Conservation (phyloP, 2,329 filamentous ascomycete genomes). For the Apiospora kogelbergensis region DNA sequence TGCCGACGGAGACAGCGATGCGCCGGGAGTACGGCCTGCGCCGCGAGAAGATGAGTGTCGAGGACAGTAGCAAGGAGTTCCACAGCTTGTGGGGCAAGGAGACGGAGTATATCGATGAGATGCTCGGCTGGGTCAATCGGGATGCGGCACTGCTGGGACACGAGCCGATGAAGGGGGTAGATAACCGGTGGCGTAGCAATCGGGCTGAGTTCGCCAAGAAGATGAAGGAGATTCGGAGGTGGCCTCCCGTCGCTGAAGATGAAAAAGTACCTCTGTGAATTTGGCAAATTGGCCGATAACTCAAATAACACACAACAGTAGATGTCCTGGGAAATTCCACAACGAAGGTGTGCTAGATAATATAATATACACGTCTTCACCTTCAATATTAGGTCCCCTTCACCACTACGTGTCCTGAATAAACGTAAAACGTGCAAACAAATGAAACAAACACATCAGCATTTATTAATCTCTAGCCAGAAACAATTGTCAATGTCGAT, state of each 20-base stretch:
- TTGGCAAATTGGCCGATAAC: too few relatives aligned
- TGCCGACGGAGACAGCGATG: slow-evolving; percentile 42
- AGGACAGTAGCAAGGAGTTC: slow-evolving; percentile 31
- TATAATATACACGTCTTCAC: too few relatives aligned
- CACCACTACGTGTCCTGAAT: too few relatives aligned
- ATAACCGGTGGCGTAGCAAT: slow-evolving; percentile 29
- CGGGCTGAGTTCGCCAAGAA: background rate
- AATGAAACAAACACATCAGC: too few relatives aligned
- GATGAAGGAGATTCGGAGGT: slow-evolving; percentile 1
- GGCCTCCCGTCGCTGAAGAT: background rate
- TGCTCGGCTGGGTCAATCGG: slow-evolving; percentile 28
- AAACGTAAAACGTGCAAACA: too few relatives aligned
- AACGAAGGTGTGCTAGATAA: too few relatives aligned
- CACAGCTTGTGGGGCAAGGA: slow-evolving; percentile 36
- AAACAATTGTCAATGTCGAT: too few relatives aligned
- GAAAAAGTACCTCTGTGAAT: too few relatives aligned
- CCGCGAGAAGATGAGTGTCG: slow-evolving; percentile 13
- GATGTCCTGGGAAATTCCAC: too few relatives aligned
- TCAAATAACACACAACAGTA: too few relatives aligned
- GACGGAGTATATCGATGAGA: slow-evolving; percentile 33
- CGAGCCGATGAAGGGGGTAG: slow-evolving; percentile 30
- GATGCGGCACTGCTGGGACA: slow-evolving; percentile 21
- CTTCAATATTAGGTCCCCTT: too few relatives aligned
- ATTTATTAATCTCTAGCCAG: too few relatives aligned
- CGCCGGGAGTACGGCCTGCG: slow-evolving; percentile 31